A percentile compares a stretch with the other conserved stretches of the same genome.
Conservation (phyloP, 2,329 filamentous ascomycete genomes). For the Aspergillus neoniger region DNA sequence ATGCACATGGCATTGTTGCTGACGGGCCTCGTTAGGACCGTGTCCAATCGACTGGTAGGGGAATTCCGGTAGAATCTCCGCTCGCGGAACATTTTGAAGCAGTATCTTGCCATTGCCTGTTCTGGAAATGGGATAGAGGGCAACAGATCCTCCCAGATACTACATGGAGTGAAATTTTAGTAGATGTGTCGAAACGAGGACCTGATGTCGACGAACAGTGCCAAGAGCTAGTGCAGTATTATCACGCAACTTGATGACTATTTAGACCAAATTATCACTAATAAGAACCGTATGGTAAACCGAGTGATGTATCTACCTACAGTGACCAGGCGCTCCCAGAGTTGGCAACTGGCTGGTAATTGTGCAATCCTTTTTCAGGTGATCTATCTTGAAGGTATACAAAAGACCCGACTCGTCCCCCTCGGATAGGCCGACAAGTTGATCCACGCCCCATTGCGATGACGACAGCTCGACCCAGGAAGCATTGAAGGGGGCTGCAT, state of each 20-base stretch:
- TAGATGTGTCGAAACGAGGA: no score
- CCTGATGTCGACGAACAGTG: neutral
- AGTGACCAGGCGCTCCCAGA: constrained; percentile 1
- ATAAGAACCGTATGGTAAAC: no score
- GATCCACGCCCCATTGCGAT: neutral
- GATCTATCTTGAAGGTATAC: constrained; percentile 2
- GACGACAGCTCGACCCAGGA: neutral
- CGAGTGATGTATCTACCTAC: neutral
- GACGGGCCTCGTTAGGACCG: neutral
- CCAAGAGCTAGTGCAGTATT: neutral
- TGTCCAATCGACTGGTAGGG: neutral
- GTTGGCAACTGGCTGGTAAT: neutral
- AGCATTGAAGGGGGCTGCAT: constrained; percentile 5
- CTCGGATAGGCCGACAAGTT: neutral
- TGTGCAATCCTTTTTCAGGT: neutral
- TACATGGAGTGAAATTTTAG: neutral
- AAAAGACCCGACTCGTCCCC: neutral
- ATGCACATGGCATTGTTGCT: constrained; percentile 5
- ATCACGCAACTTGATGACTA: neutral
- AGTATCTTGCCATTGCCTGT: neutral
- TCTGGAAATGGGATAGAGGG: neutral
- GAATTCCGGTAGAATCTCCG: neutral
- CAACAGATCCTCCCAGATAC: constrained; percentile 2
- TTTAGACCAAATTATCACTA: neutral
- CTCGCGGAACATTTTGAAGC: neutral